Percentiles rank a stretch among this genome's conserved stretches.
Conservation (phyloP, 2,329 filamentous ascomycete species). For the Fusarium buharicum region DNA sequence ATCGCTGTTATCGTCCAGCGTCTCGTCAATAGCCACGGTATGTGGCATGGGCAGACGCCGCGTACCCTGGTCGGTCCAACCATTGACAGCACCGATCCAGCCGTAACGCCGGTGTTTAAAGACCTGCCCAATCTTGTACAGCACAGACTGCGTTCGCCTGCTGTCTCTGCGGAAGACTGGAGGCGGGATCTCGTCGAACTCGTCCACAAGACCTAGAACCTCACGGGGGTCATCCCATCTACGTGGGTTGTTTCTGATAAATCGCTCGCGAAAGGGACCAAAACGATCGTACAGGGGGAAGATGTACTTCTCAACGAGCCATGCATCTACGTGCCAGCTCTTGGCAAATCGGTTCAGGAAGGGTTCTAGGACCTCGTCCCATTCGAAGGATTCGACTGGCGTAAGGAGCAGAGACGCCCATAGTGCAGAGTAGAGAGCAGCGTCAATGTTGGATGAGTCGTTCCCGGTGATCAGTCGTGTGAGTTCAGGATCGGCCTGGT, state of each 20-base stretch:
- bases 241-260: slow-evolving; percentile 43
- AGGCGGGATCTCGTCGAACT: slow-evolving; percentile 57
- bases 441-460: slow-evolving; percentile 58
- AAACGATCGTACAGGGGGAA: slow-evolving; percentile 68
- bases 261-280: slow-evolving; percentile 45
- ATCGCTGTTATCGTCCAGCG: slow-evolving; percentile 43
- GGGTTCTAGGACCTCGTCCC: slow-evolving; percentile 71
- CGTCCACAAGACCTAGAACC: slow-evolving; percentile 52
- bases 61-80: slow-evolving; percentile 74
- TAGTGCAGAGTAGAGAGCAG: slow-evolving; percentile 75
- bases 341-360: slow-evolving; percentile 62
- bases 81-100: slow-evolving; percentile 84
- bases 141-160: slow-evolving; percentile 39
- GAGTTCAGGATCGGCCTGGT: slow-evolving; percentile 44
- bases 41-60: slow-evolving; percentile 44
- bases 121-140: slow-evolving; percentile 80
- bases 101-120: slow-evolving; percentile 84
- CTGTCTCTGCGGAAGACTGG: slow-evolving; percentile 48
- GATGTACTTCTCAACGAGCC: slow-evolving; percentile 73
- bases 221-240: slow-evolving; percentile 48
- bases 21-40: slow-evolving; percentile 43
- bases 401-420: slow-evolving; percentile 75
- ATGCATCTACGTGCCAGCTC: slow-evolving; percentile 70
- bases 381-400: slow-evolving; percentile 58
- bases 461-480: slow-evolving; percentile 52